These are phyloP conservation scores for Agroathelia rolfsii DNA, from an alignment of 1,284 basidiomycete genomes.

Conservation along the genomic window DNA sequence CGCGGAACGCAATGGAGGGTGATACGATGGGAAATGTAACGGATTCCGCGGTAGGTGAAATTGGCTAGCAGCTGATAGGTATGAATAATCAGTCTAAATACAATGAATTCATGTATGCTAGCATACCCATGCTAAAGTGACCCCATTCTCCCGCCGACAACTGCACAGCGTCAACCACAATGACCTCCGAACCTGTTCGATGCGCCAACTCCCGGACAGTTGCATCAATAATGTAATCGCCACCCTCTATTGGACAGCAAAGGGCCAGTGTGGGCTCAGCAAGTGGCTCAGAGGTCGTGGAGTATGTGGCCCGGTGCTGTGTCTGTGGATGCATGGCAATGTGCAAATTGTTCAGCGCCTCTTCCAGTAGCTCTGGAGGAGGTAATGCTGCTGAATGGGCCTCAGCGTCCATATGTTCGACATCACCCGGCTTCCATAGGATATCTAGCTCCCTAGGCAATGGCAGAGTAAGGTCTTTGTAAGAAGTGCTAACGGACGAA, in stretches of 20 bases:
- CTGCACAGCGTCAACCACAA: conserved; percentile 73
- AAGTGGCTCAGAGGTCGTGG: conserved; percentile 37
- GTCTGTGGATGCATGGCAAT: conserved; percentile 71
- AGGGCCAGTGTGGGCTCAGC: conserved; percentile 70
- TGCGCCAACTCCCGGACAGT: conserved; percentile 70
- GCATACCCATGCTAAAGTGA: conserved; percentile 59
- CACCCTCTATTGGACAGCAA: conserved; percentile 83
- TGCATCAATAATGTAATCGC: conserved; percentile 64
- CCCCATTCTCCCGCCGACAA: conserved; percentile 77
- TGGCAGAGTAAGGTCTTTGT: conserved; percentile 29
- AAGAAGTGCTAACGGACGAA: conserved; percentile 15
- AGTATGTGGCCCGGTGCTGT: conserved; percentile 61
- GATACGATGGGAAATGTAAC: conserved; percentile 46
- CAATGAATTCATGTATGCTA: conserved; percentile 7
- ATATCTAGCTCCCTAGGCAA: conserved; percentile 49
- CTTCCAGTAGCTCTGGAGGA: conserved; percentile 52
- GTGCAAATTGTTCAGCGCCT: conserved; percentile 61
- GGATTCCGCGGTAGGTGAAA: conserved; percentile 65
- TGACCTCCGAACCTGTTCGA: conserved; percentile 64
- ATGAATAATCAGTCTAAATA: conserved; percentile 9
- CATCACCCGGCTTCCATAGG: conserved; percentile 58
- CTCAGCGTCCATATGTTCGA: conserved; percentile 18
- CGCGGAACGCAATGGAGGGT: conserved; percentile 17
- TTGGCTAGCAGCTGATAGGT: conserved; percentile 42
- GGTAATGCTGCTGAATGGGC: conserved; percentile 28